phyloP scores from a whole-genome alignment of 208 protist genomes.

The Crithidia brevicula region DNA sequence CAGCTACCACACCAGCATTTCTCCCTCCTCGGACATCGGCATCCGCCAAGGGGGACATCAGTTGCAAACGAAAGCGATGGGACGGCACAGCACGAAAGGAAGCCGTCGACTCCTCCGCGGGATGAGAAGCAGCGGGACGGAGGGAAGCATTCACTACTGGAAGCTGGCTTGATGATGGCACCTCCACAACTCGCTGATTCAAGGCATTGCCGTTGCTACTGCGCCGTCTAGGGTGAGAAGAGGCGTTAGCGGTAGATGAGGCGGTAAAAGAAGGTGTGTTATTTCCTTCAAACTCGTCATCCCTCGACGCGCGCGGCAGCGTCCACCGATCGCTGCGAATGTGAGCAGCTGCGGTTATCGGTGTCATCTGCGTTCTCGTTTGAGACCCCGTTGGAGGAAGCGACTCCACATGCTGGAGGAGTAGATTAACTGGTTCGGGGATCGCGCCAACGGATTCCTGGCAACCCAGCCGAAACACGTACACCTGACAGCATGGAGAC shows the following conservation, averaged over 20 bases:
- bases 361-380: too few relatives aligned
- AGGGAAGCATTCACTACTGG: background rate
- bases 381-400: background rate
- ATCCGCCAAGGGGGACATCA: conserved; percentile 16
- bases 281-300: background rate
- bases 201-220: too few relatives aligned
- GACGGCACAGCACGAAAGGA: conserved; percentile 7
- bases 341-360: too few relatives aligned
- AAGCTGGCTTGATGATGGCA: background rate
- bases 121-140: background rate
- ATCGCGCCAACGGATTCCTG: conserved; percentile 50
- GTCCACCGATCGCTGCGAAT: background rate
- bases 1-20: background rate
- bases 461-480: conserved; percentile 64
- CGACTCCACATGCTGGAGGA: background rate
- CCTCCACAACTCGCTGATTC: too few relatives aligned
- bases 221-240: too few relatives aligned
- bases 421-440: conserved; percentile 36
- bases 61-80: conserved; percentile 26
- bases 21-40: background rate
- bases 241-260: background rate
- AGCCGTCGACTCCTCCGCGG: background rate
- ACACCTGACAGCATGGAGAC: conserved; percentile 66
- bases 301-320: background rate
- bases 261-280: background rate